phyloP scores from a whole-genome alignment of 257 asterid species.

The Gentiana dahurica region DNA sequence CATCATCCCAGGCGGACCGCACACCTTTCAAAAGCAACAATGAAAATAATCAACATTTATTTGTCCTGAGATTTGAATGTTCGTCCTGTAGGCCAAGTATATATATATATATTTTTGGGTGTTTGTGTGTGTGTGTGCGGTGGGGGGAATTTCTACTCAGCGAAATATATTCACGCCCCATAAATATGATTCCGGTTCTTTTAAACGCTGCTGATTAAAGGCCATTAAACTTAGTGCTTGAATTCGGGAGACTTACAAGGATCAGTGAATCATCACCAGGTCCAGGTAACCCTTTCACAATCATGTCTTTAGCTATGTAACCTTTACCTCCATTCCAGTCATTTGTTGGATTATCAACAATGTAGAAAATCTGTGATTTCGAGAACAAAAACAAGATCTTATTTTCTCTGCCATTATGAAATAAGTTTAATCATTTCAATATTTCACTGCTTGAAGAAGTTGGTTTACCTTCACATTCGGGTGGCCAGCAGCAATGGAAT shows the following conservation, averaged over 20 bases:
- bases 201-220: too few relatives aligned
- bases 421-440: too few relatives aligned
- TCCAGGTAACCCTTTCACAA: constrained; percentile 73
- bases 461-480: constrained; percentile 72
- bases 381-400: constrained; percentile 7
- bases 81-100: too few relatives aligned
- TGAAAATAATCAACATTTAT: not conserved
- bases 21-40: constrained; percentile 45
- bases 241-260: constrained; percentile 52
- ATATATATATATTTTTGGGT: too few relatives aligned
- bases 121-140: too few relatives aligned
- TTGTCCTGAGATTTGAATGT: too few relatives aligned
- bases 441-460: too few relatives aligned
- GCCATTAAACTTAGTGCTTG: not conserved
- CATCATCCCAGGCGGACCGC: constrained; percentile 99
- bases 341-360: constrained; percentile 77
- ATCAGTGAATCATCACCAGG: constrained; percentile 78
- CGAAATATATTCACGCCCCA: too few relatives aligned
- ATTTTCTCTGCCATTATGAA: too few relatives aligned
- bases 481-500: constrained; percentile 64
- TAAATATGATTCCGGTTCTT: too few relatives aligned
- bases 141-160: too few relatives aligned
- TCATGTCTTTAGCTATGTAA: constrained; percentile 75
- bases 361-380: constrained; percentile 59
- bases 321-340: constrained; percentile 91